phyloP scores from a whole-genome alignment of 148 eudicot species.

The Diospyros lotus region DNA sequence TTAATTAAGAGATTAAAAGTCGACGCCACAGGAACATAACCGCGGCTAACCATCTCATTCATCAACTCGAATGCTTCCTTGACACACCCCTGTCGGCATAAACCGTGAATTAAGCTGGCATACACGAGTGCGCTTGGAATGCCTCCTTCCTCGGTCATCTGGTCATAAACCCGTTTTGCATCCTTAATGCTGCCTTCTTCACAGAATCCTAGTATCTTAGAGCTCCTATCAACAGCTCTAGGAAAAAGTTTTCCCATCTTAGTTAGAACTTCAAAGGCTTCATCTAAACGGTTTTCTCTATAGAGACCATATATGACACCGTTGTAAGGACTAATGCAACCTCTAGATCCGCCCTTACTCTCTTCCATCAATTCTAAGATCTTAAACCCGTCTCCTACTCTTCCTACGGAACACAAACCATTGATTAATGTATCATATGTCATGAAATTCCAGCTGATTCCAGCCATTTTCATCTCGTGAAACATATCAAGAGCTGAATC shows the following conservation, averaged over 20 bases:
- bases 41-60: conserved; percentile 55
- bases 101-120: conserved; percentile 47
- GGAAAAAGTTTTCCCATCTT: conserved; percentile 71
- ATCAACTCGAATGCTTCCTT: conserved; percentile 64
- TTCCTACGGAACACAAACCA: conserved; percentile 65
- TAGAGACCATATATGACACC: conserved; percentile 68
- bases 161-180: conserved; percentile 51
- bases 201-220: conserved; percentile 45
- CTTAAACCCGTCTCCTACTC: conserved; percentile 50
- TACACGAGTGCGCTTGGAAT: conserved; percentile 68
- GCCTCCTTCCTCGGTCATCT: conserved; percentile 60
- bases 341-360: conserved; percentile 38
- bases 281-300: conserved; percentile 33
- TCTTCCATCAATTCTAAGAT: conserved; percentile 73
- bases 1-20: conserved; percentile 50
- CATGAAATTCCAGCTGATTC: conserved; percentile 47
- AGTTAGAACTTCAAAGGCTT: conserved; percentile 55
- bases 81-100: conserved; percentile 32
- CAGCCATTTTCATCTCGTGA: conserved; percentile 70
- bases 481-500: conserved; percentile 76
- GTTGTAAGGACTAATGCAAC: conserved; percentile 68
- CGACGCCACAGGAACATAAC: conserved; percentile 51
- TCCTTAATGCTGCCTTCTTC: conserved; percentile 36
- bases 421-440: conserved; percentile 58
- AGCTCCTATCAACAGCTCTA: conserved; percentile 61